A percentile compares a stretch with the other conserved stretches of the same genome.
Conservation (phyloP, 805 yeast genomes). For the Yarrowia porcina region DNA sequence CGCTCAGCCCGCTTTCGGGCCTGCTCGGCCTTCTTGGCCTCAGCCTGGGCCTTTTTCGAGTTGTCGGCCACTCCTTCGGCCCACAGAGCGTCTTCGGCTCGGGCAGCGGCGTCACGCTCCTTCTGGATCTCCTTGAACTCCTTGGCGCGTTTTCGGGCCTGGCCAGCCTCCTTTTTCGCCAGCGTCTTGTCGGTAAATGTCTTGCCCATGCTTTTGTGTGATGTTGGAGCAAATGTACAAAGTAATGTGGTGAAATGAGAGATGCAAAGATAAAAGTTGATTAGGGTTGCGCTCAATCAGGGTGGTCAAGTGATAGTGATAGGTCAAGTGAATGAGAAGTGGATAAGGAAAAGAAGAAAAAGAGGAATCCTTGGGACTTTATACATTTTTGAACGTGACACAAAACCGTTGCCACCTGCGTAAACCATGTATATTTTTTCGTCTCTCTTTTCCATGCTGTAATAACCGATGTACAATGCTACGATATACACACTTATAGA, state of each 20-base stretch:
- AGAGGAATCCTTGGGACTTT: too few species aligned
- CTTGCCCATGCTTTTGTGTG: conserved; percentile 12
- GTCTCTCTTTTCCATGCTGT: too few species aligned
- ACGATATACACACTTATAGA: too few species aligned
- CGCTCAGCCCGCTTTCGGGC: conserved; percentile 17
- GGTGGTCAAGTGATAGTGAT: too few species aligned
- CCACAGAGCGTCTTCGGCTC: conserved; percentile 5
- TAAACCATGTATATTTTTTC: too few species aligned
- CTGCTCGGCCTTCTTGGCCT: conserved; percentile 22
- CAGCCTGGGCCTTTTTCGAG: conserved; percentile 24
- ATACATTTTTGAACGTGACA: too few species aligned
- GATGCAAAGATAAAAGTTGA: not conserved
- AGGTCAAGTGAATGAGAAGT: too few species aligned
- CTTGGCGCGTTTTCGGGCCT: conserved; percentile 26
- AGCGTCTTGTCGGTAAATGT: conserved; percentile 20
- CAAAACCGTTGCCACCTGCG: too few species aligned
- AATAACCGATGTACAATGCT: too few species aligned
- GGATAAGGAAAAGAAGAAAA: not conserved
- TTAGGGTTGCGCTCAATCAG: too few species aligned
- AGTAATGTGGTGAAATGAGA: too few species aligned
- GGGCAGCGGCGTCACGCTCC: conserved; percentile 15
- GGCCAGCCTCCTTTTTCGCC: conserved; percentile 26
- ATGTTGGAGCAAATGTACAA: not conserved
- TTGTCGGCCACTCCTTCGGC: conserved; percentile 9
- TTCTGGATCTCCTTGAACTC: conserved; percentile 7